A percentile compares a stretch with the other conserved stretches of the same genome.
These are phyloP conservation scores for Escallonia rubra DNA, from an alignment of 129 eudicot species.

Conservation along the genomic window DNA sequence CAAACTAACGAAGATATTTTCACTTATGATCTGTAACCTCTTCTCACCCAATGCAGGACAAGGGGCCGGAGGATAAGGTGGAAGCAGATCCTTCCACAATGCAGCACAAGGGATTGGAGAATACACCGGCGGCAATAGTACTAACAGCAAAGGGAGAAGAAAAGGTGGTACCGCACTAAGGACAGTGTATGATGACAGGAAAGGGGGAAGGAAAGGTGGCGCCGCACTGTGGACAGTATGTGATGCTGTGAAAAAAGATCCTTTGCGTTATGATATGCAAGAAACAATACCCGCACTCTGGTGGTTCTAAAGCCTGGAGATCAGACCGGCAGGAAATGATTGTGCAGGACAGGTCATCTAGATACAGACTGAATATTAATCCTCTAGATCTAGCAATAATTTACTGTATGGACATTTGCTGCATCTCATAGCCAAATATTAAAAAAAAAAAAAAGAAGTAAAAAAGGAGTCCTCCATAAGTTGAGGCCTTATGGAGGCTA, in stretches of 20 bases:
- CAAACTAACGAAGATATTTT: constrained; percentile 5
- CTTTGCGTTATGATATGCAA: background rate
- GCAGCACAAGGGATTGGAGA: constrained; percentile 66
- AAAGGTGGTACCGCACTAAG: constrained; percentile 57
- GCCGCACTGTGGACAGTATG: constrained; percentile 9
- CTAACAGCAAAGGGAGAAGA: constrained; percentile 67
- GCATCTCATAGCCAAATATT: too few relatives aligned
- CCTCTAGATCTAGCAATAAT: too few relatives aligned
- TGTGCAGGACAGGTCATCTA: constrained; percentile 51
- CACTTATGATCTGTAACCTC: constrained; percentile 20
- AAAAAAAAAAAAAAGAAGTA: too few relatives aligned
- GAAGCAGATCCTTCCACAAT: constrained; percentile 13
- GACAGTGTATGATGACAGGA: constrained; percentile 34
- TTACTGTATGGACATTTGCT: too few relatives aligned
- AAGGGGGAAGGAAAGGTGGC: too few relatives aligned
- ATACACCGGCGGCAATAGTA: constrained; percentile 59
- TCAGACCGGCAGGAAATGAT: constrained; percentile 57
- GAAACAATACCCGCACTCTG: constrained; percentile 72
- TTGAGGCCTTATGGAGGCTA: too few relatives aligned
- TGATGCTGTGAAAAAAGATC: constrained; percentile 76
- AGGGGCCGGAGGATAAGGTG: background rate
- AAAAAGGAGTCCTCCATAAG: too few relatives aligned
- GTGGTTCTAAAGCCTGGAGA: constrained; percentile 91
- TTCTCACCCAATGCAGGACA: constrained; percentile 5
- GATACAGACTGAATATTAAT: constrained; percentile 19